A percentile compares a stretch with the other conserved stretches of the same genome.
These are phyloP conservation scores for Citrus trifoliata DNA, from an alignment of 345 rosid genomes.

Conservation along the genomic window DNA sequence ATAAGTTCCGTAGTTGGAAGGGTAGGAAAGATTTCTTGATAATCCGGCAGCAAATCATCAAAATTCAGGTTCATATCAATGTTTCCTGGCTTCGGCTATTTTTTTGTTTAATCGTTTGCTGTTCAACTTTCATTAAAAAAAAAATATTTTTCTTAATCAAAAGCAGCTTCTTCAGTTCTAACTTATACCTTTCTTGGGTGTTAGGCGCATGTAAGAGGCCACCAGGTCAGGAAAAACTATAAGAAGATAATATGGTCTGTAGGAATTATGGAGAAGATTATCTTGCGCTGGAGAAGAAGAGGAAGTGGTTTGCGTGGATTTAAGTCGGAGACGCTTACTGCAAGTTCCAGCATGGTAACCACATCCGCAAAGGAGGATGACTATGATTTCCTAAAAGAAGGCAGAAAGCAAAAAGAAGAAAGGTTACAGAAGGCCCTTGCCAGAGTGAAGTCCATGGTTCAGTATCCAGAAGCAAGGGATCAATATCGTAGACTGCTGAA, in stretches of 20 bases:
- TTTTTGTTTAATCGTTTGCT: background rate
- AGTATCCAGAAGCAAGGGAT: conserved; percentile 87
- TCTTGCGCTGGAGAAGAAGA: conserved; percentile 93
- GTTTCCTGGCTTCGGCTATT: background rate
- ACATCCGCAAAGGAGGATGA: conserved; percentile 61
- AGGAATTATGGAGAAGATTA: conserved; percentile 85
- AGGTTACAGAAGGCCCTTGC: conserved; percentile 77
- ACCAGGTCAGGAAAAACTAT: conserved; percentile 82
- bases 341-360: conserved; percentile 36
- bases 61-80: conserved; percentile 62
- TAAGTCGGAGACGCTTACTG: conserved; percentile 52
- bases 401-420: conserved; percentile 85
- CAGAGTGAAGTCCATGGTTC: conserved; percentile 91
- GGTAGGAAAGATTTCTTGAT: conserved; percentile 79
- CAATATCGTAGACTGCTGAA: conserved; percentile 74
- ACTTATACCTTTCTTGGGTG: conserved; percentile 16
- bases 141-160: background rate
- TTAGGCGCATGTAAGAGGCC: conserved; percentile 93
- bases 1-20: conserved; percentile 86
- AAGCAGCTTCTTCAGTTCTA: conserved; percentile 7
- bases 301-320: conserved; percentile 91
- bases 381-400: conserved; percentile 76
- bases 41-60: conserved; percentile 71
- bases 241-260: conserved; percentile 86
- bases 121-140: background rate